These are phyloP conservation scores for Corylus avellana DNA, from an alignment of 306 rosid genomes.

Conservation along the genomic window DNA sequence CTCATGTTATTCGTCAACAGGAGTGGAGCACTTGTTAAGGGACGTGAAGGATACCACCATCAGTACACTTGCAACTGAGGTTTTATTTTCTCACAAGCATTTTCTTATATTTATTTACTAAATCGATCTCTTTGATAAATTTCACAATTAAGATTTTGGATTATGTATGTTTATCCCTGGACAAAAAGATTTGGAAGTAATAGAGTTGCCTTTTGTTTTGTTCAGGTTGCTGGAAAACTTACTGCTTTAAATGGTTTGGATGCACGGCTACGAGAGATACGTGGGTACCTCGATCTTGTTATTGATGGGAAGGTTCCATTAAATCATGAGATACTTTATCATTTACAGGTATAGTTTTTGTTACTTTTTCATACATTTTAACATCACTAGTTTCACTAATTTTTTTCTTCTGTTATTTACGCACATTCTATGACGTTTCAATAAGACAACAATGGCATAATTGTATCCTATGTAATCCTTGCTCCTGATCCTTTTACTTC, in stretches of 20 bases:
- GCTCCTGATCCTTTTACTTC: neutral
- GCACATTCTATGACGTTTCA: neutral
- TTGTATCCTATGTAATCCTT: neutral
- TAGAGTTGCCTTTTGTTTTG: conserved; percentile 19
- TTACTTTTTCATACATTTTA: neutral
- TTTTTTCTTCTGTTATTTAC: neutral
- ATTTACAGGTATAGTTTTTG: conserved; percentile 62
- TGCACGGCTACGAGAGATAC: conserved; percentile 73
- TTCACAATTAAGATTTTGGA: conserved; percentile 1
- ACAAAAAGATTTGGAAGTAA: conserved; percentile 6
- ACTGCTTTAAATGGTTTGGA: conserved; percentile 92
- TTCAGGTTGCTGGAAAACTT: conserved; percentile 81
- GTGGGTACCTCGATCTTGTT: conserved; percentile 79
- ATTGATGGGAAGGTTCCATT: conserved; percentile 76
- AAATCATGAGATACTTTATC: conserved; percentile 88
- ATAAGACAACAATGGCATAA: neutral
- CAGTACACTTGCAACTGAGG: conserved; percentile 92
- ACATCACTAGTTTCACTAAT: neutral
- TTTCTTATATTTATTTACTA: neutral
- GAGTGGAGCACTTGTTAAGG: conserved; percentile 87
- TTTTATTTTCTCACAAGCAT: neutral
- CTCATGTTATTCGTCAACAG: conserved; percentile 42
- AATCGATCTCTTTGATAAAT: neutral
- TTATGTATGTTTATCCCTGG: conserved; percentile 4
- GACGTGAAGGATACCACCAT: conserved; percentile 80